Conservation (phyloP, 2,329 filamentous ascomycete species). For the Lithohypha guttulata region DNA sequence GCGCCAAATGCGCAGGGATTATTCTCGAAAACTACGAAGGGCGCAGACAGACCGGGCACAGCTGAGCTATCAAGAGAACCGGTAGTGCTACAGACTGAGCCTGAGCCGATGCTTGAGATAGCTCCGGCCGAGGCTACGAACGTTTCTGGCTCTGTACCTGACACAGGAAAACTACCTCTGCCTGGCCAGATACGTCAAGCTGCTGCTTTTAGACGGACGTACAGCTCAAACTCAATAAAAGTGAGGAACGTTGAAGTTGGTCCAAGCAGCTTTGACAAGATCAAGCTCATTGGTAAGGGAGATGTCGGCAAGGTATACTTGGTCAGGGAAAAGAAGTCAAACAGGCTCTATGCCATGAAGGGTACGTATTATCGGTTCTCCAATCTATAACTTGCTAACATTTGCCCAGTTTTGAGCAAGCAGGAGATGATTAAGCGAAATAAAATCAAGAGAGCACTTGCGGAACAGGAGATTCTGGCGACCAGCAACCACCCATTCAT, state of each 20-base stretch:
- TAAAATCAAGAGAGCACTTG: constrained; percentile 97
- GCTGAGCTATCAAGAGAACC: constrained; percentile 80
- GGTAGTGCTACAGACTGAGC: constrained; percentile 48
- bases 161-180: constrained; percentile 52
- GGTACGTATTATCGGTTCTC: constrained; percentile 44
- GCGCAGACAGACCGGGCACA: constrained; percentile 61
- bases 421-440: constrained; percentile 99
- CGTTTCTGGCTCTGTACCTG: constrained; percentile 30
- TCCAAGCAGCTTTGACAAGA: constrained; percentile 95
- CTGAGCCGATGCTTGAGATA: constrained; percentile 41
- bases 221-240: constrained; percentile 99
- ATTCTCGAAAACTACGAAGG: constrained; percentile 52
- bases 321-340: constrained; percentile 95
- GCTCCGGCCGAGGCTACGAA: constrained; percentile 29
- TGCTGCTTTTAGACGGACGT: constrained; percentile 80
- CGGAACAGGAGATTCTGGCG: constrained; percentile 94
- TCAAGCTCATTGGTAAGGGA: constrained; percentile 97
- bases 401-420: constrained; percentile 73
- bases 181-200: constrained; percentile 55
- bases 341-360: constrained; percentile 95
- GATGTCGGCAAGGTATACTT: constrained; percentile 98
- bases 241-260: constrained; percentile 93
- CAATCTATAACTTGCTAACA: constrained; percentile 29
- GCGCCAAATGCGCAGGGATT: constrained; percentile 93
- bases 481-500: constrained; percentile 99